phyloP scores from a whole-genome alignment of 805 yeast species.

The Yamadazyma endophytica region DNA sequence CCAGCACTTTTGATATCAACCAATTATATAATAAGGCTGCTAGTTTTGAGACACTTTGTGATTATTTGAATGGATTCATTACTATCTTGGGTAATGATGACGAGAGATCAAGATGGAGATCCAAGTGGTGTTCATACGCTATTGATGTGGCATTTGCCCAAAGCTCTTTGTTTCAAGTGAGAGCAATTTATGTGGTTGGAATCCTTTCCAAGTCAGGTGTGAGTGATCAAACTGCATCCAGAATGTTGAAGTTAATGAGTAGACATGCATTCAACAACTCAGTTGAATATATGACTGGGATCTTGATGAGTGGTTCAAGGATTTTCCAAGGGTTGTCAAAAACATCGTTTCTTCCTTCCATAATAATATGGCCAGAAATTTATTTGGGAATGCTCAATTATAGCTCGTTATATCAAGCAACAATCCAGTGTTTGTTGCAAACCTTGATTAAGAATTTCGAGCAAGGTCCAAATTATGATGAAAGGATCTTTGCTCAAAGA shows the following conservation, averaged over 20 bases:
- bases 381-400: conserved; percentile 26
- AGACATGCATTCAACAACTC: conserved; percentile 16
- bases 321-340: conserved; percentile 46
- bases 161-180: conserved; percentile 57
- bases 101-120: conserved; percentile 52
- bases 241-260: conserved; percentile 23
- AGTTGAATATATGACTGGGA: conserved; percentile 31
- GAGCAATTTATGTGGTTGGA: conserved; percentile 69
- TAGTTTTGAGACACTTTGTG: conserved; percentile 58
- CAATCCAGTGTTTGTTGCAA: conserved; percentile 25
- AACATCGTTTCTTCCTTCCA: conserved; percentile 42
- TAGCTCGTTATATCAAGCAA: conserved; percentile 28
- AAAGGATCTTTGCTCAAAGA: conserved; percentile 27
- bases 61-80: conserved; percentile 49
- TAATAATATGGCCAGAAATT: conserved; percentile 46
- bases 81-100: conserved; percentile 43
- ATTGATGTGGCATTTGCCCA: conserved; percentile 58
- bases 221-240: conserved; percentile 46
- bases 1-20: conserved; percentile 29
- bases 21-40: conserved; percentile 38
- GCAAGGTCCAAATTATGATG: conserved; percentile 18
- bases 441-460: conserved; percentile 21
- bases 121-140: conserved; percentile 62
- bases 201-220: conserved; percentile 61
- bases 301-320: conserved; percentile 35